Evolutionary conservation across 2,329 filamentous ascomycete species (phyloP).

Genomic region (Ascochyta lentis): DNA sequence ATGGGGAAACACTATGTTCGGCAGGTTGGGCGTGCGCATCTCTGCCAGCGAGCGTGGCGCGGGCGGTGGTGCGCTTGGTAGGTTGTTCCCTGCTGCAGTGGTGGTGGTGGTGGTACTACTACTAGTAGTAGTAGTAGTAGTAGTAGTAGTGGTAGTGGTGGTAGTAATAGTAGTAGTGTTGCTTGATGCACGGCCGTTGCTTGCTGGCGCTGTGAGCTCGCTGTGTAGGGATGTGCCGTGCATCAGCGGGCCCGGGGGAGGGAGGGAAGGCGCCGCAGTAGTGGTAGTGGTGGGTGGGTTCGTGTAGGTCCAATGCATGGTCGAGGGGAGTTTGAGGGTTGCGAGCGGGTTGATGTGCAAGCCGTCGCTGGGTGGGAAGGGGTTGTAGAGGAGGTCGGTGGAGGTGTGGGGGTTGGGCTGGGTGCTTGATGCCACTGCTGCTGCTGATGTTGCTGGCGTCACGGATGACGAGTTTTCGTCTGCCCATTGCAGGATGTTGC

Average conservation of each 20-base stretch:
- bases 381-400: slow-evolving; percentile 17
- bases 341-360: slow-evolving; percentile 40
- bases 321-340: slow-evolving; percentile 34
- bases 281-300: neutral
- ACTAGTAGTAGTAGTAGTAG: neutral
- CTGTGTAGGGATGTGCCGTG: neutral
- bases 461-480: slow-evolving; percentile 38
- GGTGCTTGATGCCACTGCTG: neutral
- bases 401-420: neutral
- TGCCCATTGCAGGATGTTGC: slow-evolving; percentile 50
- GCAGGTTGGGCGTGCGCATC: slow-evolving; percentile 38
- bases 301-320: slow-evolving; percentile 17
- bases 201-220: neutral
- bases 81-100: neutral
- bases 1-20: slow-evolving; percentile 40
- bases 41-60: neutral
- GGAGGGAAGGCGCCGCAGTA: neutral
- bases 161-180: neutral
- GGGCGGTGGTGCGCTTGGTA: no score
- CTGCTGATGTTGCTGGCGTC: neutral
- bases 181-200: neutral
- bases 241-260: slow-evolving; percentile 1
- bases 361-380: slow-evolving; percentile 27
- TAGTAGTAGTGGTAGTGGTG: neutral
- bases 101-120: neutral